A percentile compares a stretch with the other conserved stretches of the same genome.
Conservation (phyloP, 2,329 filamentous ascomycete species). For the Pyrenophora teres region DNA sequence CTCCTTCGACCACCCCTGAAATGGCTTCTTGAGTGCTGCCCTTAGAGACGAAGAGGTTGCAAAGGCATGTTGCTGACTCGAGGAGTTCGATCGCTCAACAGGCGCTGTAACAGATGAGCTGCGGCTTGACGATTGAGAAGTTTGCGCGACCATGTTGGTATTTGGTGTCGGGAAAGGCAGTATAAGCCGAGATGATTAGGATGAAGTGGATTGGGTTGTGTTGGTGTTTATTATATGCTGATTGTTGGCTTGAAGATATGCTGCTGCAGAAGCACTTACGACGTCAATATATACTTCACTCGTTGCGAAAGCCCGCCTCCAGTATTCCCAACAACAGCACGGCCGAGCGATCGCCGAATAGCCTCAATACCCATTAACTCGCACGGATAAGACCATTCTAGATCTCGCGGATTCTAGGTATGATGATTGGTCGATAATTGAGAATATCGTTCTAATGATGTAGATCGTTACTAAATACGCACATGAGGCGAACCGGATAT, state of each 20-base stretch:
- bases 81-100: neutral
- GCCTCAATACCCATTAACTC: neutral
- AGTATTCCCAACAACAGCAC: slow-evolving; percentile 2
- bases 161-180: neutral
- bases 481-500: slow-evolving; percentile 8
- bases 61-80: slow-evolving; percentile 5
- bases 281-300: neutral
- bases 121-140: slow-evolving; percentile 8
- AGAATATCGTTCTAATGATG: neutral
- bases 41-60: slow-evolving; percentile 19
- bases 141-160: slow-evolving; percentile 11
- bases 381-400: neutral
- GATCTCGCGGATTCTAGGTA: neutral
- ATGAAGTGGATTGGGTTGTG: neutral
- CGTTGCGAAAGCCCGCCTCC: neutral
- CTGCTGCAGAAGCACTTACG: neutral
- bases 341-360: slow-evolving; percentile 21
- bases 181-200: neutral
- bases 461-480: neutral
- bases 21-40: slow-evolving; percentile 39
- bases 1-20: slow-evolving; percentile 43
- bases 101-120: slow-evolving; percentile 9
- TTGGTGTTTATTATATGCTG: neutral
- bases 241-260: no score
- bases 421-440: neutral